Conservation (phyloP, 495 filamentous ascomycete species). For the Xylaria longipes region DNA sequence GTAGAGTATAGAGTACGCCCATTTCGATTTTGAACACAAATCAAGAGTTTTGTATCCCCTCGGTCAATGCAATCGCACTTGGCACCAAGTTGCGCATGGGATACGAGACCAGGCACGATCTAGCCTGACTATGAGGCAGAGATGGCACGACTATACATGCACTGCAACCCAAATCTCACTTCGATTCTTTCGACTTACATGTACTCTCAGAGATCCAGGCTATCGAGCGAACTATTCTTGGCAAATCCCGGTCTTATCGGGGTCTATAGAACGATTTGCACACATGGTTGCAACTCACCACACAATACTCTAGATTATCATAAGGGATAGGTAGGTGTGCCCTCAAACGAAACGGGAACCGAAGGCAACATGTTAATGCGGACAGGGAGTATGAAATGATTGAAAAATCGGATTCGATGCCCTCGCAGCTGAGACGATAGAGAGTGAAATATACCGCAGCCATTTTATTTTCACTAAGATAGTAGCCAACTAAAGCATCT, state of each 20-base stretch:
- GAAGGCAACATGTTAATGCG: background rate
- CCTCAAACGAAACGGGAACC: background rate
- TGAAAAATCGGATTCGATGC: background rate
- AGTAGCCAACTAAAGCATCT: background rate
- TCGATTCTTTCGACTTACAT: conserved; percentile 1
- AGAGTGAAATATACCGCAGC: background rate
- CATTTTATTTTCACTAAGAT: background rate
- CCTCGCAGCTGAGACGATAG: background rate
- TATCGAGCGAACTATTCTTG: background rate
- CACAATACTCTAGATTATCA: background rate
- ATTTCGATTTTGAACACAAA: background rate
- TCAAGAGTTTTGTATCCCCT: conserved; percentile 7
- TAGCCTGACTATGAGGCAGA: conserved; percentile 14
- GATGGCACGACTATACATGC: conserved; percentile 14
- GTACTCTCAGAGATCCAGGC: background rate
- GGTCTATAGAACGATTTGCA: background rate
- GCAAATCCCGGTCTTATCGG: background rate
- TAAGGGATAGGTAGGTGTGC: background rate
- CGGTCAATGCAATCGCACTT: background rate
- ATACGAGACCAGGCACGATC: conserved; percentile 21
- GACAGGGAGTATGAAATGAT: background rate
- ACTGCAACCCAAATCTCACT: conserved; percentile 18
- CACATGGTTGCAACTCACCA: background rate
- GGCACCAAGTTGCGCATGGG: conserved; percentile 9
- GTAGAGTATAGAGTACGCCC: background rate